Evolutionary conservation across 208 protist genomes (phyloP), one percentile per base, ranked within the genome.

Genomic region (Crithidia thermophila): DNA sequence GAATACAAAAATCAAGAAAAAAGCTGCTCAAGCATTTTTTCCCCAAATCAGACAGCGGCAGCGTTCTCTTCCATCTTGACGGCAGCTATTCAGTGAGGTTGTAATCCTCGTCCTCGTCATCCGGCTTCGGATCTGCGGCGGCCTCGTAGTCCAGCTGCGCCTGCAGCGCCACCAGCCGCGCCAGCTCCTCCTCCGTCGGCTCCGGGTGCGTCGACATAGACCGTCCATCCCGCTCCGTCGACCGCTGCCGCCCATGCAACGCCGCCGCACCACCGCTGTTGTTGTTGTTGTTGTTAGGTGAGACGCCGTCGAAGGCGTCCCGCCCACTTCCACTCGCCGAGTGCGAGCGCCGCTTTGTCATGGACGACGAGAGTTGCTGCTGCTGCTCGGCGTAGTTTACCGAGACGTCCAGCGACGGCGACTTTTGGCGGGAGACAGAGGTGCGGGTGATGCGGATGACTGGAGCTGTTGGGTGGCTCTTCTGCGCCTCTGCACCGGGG

Each of bases 81-180:
- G 33, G 7, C n/a, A 20, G 14, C 66, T 75, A 82, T 59, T 82
- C 81, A 16, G 77, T 75, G 18, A 82, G 56, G 45, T 82, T 81
- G 66, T 75, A 82, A 43, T 72, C 70, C 34, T 82, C 81, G 18
- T 78, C 69, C 5, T 68, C 70, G 23, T 77, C 66, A 21, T 75
- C 62, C 18, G 53, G 70, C 58, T 73, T 46, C 27, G 72, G 77
- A 34, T 82, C 82, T 1, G 67, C 77, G 16, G 75, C 82, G 30
- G 82, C 74, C 43, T 63, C 79, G 28, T 76, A 71, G 47, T 83
- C 80, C 40, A 87, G 67, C 55, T 79, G 72, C 56, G 88, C 66
- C 70, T 94, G 85, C 36, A 94, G 70, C 14, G 47, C 77, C 16
- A 71, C 77, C 45, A 94, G 69, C 27, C 72, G 75, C 5, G 85